Base-by-base conservation (phyloP, 2,329 filamentous ascomycete species). In the Hansfordia pulvinata region DNA sequence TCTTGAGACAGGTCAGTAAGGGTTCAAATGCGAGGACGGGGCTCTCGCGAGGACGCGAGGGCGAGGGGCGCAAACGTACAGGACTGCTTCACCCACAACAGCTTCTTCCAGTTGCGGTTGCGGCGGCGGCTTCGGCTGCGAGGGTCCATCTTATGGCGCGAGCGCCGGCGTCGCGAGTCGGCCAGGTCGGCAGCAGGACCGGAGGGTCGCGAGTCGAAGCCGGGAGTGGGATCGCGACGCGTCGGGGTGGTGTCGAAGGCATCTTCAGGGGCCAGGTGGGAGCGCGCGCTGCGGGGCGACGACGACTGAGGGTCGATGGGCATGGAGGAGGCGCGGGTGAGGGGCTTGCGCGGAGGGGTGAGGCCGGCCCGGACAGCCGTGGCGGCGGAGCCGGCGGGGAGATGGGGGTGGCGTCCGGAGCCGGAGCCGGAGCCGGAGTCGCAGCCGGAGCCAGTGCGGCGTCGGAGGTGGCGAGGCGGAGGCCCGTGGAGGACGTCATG, bases 31-130 rank as follows among this genome's bases (percentile, higher is more conserved):
- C 22, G 12, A 24, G 14, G 12, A 24, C 8, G n/a, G 19, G n/a
- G n/a, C 19, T 8, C 8, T 20, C 19, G 8, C 19, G 8, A 8
- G 8, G n/a, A 20, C 8, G 19, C 19, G 8, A 8, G 19, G n/a
- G 19, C 19, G 8, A 8, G 25, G 9, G 10, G 15, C n/a, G n/a
- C n/a, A n/a, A n/a, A 54, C 74, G 37, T 59, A 86, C 81, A 93
- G 18, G 81, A 82, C 50, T 96, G 90, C 56, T 93, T 93, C 46
- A 98, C 86, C 90, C 90, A 98, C 29, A 98, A 68, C 37, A 98
- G 57, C 60, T 96, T 96, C 64, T 92, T 93, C 82, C 88, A 96
- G 8, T 71, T 71, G 26, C 73, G 70, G 44, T 76, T 82, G 37
- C 76, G 64, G 41, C 73, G 64, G 24, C 79, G 65, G 38, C 76